Evolutionary conservation across 2,329 filamentous ascomycete genomes (phyloP).

Genomic region (Triangularia verruculosa): DNA sequence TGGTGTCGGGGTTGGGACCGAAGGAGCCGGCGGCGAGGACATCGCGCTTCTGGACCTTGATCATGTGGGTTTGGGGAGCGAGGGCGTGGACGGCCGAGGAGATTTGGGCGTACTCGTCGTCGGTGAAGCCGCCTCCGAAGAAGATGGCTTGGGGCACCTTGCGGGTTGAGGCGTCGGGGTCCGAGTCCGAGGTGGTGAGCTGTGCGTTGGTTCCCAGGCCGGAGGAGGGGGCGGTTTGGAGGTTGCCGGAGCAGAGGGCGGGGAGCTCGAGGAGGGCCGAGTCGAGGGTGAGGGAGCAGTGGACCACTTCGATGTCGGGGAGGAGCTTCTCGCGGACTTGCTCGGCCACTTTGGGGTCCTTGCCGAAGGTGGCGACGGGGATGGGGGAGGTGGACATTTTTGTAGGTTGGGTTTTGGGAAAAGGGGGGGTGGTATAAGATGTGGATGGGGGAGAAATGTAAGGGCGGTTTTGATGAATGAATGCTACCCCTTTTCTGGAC

Average conservation of each 20-base stretch:
- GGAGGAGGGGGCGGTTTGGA: slow-evolving; percentile 15
- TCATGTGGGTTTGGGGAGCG: slow-evolving; percentile 18
- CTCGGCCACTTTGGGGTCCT: slow-evolving; percentile 26
- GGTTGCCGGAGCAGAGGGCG: slow-evolving; percentile 21
- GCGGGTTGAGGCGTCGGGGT: slow-evolving; percentile 1
- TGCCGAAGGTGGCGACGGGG: slow-evolving; percentile 25
- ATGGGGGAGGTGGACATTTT: slow-evolving; percentile 16
- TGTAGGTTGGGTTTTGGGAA: neutral
- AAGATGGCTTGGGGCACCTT: slow-evolving; percentile 24
- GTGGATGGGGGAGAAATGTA: neutral
- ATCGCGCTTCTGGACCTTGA: slow-evolving; percentile 30
- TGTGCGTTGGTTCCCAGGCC: slow-evolving; percentile 23
- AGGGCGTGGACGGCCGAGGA: slow-evolving; percentile 16
- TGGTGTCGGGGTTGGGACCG: slow-evolving; percentile 30
- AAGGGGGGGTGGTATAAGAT: neutral
- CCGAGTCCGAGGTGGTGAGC: no score
- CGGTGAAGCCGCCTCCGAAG: slow-evolving; percentile 25
- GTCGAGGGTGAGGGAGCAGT: slow-evolving; percentile 19
- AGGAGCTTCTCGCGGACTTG: slow-evolving; percentile 27
- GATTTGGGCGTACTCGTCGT: slow-evolving; percentile 24
- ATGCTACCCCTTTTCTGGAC: neutral
- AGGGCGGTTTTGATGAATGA: neutral
- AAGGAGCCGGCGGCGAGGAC: slow-evolving; percentile 30
- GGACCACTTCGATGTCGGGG: slow-evolving; percentile 26
- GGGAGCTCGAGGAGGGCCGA: slow-evolving; percentile 23